A percentile compares a stretch with the other conserved stretches of the same genome.
Conservation (phyloP, 1,284 basidiomycete genomes). For the Pseudozyma hubeiensis region DNA sequence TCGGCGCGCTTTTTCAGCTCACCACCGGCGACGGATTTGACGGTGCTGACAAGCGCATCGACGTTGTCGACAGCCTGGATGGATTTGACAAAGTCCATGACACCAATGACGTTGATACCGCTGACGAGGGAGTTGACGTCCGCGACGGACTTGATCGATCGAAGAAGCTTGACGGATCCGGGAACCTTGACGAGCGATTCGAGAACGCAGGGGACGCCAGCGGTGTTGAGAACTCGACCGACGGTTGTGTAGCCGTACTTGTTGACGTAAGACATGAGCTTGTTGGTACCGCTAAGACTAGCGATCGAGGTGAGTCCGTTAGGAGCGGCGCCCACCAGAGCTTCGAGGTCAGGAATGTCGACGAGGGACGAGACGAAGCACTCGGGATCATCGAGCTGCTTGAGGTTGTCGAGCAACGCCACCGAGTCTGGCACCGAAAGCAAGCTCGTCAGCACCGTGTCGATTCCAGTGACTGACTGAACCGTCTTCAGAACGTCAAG, state of each 20-base stretch:
- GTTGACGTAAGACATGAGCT: conserved; percentile 19
- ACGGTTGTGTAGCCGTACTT: conserved; percentile 13
- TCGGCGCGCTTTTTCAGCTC: conserved; percentile 22
- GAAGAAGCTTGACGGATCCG: conserved; percentile 19
- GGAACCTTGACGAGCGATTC: conserved; percentile 9
- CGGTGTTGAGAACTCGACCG: conserved; percentile 7
- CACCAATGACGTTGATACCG: conserved; percentile 17
- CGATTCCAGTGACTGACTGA: conserved; percentile 19
- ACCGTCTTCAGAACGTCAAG: conserved; percentile 11
- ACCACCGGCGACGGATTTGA: not conserved
- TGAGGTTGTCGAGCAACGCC: conserved; percentile 10
- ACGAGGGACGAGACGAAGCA: conserved; percentile 22
- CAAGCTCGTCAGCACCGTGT: conserved; percentile 15
- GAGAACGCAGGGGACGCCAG: conserved; percentile 13
- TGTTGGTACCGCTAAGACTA: conserved; percentile 18
- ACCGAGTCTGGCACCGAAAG: conserved; percentile 10
- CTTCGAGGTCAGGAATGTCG: conserved; percentile 16
- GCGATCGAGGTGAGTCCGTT: conserved; percentile 8
- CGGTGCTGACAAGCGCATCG: not conserved
- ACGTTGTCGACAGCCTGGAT: conserved; percentile 22
- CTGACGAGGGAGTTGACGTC: conserved; percentile 26
- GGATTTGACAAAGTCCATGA: conserved; percentile 13
- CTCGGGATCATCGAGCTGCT: conserved; percentile 16
- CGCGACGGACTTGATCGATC: conserved; percentile 23
- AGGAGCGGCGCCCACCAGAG: conserved; percentile 15